These are phyloP conservation scores for Leccinum pseudoinsigne DNA, from an alignment of 1,284 basidiomycete species.

Conservation along the genomic window DNA sequence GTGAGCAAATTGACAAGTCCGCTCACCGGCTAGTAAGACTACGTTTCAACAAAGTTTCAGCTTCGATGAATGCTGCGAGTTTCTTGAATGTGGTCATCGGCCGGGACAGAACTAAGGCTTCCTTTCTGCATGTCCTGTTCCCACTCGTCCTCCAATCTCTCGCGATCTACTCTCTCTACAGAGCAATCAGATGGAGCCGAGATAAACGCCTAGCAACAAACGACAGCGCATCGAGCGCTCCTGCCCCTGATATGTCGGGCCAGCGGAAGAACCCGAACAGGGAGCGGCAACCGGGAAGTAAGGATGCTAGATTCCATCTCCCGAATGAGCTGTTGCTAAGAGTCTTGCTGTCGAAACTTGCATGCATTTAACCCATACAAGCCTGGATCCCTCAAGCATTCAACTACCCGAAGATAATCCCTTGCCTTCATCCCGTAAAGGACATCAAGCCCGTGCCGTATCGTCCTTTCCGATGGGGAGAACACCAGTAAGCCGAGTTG, in stretches of 20 bases:
- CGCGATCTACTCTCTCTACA: conserved; percentile 19
- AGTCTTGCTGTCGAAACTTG: not conserved
- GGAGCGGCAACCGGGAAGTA: conserved; percentile 31
- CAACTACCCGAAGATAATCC: conserved; percentile 48
- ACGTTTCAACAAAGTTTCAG: not conserved
- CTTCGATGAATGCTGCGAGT: not conserved
- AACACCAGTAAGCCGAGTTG: conserved; percentile 53
- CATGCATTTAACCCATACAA: conserved; percentile 19
- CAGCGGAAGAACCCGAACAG: conserved; percentile 21
- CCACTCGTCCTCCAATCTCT: conserved; percentile 19
- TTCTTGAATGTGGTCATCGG: not conserved
- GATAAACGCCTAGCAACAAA: not conserved
- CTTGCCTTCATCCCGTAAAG: conserved; percentile 40
- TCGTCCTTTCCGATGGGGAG: conserved; percentile 65
- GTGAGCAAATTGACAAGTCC: too few relatives aligned
- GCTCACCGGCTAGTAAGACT: too few relatives aligned
- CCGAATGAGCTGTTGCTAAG: not conserved
- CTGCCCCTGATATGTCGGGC: not conserved
- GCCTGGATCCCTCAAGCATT: conserved; percentile 55
- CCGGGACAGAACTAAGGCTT: not conserved
- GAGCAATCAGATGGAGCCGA: conserved; percentile 13
- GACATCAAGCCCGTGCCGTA: conserved; percentile 60
- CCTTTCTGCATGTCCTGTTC: conserved; percentile 14
- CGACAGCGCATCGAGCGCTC: not conserved
- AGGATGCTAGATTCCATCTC: not conserved